phyloP scores from a whole-genome alignment of 2,329 filamentous ascomycete species.

The Delphinella strobiligena region DNA sequence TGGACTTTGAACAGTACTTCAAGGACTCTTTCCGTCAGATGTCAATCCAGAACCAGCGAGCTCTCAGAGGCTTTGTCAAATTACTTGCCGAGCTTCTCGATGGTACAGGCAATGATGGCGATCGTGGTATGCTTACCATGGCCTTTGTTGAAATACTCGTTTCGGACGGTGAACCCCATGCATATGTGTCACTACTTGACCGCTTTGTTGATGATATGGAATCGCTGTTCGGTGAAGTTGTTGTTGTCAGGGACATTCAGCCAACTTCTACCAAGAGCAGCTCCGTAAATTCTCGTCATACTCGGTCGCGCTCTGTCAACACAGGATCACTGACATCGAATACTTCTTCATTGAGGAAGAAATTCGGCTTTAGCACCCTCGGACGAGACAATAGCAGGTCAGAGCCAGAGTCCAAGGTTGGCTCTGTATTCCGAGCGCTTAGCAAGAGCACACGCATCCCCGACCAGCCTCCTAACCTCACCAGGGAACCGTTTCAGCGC shows the following conservation, averaged over 20 bases:
- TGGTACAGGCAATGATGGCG: conserved; percentile 81
- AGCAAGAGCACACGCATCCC: conserved; percentile 62
- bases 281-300: conserved; percentile 16
- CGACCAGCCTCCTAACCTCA: conserved; percentile 51
- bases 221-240: conserved; percentile 63
- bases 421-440: conserved; percentile 74
- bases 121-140: conserved; percentile 74
- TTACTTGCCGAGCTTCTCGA: conserved; percentile 79
- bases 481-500: conserved; percentile 54
- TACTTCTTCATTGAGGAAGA: conserved; percentile 70
- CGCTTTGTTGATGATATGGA: conserved; percentile 83
- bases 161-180: conserved; percentile 60
- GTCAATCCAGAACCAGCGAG: conserved; percentile 52
- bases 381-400: conserved; percentile 69
- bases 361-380: conserved; percentile 68
- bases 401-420: conserved; percentile 54
- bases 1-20: conserved; percentile 55
- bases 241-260: conserved; percentile 6
- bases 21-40: conserved; percentile 39
- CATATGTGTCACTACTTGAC: conserved; percentile 82
- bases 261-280: not conserved
- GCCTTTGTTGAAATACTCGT: conserved; percentile 83
- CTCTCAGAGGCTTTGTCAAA: conserved; percentile 73
- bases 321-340: conserved; percentile 74
- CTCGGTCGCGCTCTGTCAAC: conserved; percentile 48